Base-by-base conservation (phyloP, 352 stramenopile species). In the Globisporangium polare region DNA sequence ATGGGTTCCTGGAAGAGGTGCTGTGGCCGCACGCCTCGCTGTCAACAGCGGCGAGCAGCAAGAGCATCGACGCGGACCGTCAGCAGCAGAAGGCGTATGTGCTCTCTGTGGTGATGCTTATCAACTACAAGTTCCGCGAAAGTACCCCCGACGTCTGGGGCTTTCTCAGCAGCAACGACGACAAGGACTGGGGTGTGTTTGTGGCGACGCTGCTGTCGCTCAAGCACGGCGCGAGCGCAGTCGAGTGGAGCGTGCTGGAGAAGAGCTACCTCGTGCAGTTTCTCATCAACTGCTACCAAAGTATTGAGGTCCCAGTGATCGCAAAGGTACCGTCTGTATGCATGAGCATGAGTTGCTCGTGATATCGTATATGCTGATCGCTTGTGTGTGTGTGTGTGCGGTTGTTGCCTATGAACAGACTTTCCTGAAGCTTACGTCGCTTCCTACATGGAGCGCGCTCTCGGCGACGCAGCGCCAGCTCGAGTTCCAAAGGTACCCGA, bases 401-500 rank as follows among this genome's bases (percentile, higher is more conserved):
- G 0, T 35, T 39, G 5, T 33, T 42, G 18, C 42, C 15, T 18
- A 7, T 33, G 15, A 39, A 39, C 39, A 68, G 41, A 78, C 66
- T 10, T 67, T 88, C 54, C 66, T 92, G n/a, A 74, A 78, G 57
- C 72, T 90, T 31, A 75, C 73, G 49, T 92, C 85, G n/a, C 63
- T 94, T 9, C 65, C 74, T 0, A 71, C 82, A 26, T 94, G 85
- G 85, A 75, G 52, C 5, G 68, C 77, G 35, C 67, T 94, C 10
- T 90, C 82, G 8, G 24, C 75, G 5, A 75, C 63, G 10, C 85
- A 94, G 66, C 72, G 82, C 9, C 61, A 71, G 27, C 46, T 94
- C 9, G 85, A 89, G 60, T 92, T 92, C 53, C 60, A 82, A 26
- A 50, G 69, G 33, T 75, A 85, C 50, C 82, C 80, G 9, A 90